Conservation (phyloP, 2,329 filamentous ascomycete species). For the Ophiocordyceps camponoti-rufipedis region DNA sequence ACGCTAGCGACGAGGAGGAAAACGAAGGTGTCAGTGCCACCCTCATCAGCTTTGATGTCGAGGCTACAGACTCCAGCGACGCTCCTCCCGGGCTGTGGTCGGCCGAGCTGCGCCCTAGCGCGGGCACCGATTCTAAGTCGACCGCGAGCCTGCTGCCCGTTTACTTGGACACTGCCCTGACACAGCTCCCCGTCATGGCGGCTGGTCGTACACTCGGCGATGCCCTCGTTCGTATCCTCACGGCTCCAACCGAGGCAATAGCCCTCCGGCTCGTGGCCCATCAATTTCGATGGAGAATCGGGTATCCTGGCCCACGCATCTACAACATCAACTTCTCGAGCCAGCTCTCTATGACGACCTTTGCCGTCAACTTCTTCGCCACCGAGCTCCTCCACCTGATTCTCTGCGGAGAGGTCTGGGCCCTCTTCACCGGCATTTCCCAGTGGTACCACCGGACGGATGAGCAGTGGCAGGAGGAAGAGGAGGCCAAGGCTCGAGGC, state of each 20-base stretch:
- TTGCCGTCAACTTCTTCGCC: constrained; percentile 25
- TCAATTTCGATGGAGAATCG: constrained; percentile 19
- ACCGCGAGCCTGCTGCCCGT: constrained; percentile 9
- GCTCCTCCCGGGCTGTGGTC: constrained; percentile 36
- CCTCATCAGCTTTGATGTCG: constrained; percentile 42
- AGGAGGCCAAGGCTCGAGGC: not conserved
- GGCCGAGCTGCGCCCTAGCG: constrained; percentile 36
- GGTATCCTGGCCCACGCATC: constrained; percentile 20
- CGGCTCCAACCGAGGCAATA: constrained; percentile 27
- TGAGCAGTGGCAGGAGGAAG: constrained; percentile 22
- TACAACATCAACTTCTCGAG: constrained; percentile 16
- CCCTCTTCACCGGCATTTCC: constrained; percentile 17
- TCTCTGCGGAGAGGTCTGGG: constrained; percentile 27
- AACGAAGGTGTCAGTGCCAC: constrained; percentile 35
- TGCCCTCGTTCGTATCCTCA: constrained; percentile 20
- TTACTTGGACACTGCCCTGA: constrained; percentile 31
- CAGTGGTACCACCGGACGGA: constrained; percentile 22
- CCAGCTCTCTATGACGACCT: constrained; percentile 20
- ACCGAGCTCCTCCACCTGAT: constrained; percentile 26
- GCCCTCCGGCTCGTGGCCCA: constrained; percentile 26
- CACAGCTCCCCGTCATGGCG: constrained; percentile 27
- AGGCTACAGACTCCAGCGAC: constrained; percentile 34
- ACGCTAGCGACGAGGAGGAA: constrained; percentile 37
- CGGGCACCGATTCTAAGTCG: constrained; percentile 12
- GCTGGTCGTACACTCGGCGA: constrained; percentile 29